Evolutionary conservation across 257 asterid genomes (phyloP).

Genomic region (Paulownia fortunei): DNA sequence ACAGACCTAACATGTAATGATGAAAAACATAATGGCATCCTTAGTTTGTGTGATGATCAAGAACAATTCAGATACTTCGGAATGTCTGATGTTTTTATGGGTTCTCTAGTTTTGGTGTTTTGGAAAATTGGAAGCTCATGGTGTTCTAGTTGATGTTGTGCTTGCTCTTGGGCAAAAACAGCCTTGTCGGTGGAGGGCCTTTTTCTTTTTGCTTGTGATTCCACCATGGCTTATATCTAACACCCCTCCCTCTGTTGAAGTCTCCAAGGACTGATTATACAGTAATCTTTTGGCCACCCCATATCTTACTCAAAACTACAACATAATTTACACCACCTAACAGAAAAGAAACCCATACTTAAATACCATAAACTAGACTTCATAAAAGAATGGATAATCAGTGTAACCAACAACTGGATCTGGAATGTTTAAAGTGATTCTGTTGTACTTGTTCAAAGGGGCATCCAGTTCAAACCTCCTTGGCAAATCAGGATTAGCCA

Average conservation of each 20-base stretch:
- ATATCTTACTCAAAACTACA: neutral
- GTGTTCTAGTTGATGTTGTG: neutral
- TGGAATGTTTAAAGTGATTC: conserved; percentile 43
- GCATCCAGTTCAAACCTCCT: no score
- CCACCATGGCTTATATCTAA: neutral
- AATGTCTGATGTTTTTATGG: neutral
- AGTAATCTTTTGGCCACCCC: neutral
- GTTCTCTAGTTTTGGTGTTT: neutral
- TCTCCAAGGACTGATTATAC: no score
- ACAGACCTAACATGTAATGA: no score
- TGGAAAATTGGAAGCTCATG: neutral
- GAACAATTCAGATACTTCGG: neutral
- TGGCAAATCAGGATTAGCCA: no score
- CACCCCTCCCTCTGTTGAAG: neutral
- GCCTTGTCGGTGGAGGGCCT: neutral
- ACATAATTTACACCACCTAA: neutral
- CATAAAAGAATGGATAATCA: conserved; percentile 50
- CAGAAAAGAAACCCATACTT: no score
- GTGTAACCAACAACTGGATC: conserved; percentile 59
- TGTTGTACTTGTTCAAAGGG: conserved; percentile 35
- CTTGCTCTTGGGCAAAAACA: neutral
- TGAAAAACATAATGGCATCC: neutral
- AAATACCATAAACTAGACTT: neutral
- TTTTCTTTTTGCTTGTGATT: neutral
- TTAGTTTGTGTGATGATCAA: neutral